These are phyloP conservation scores for Vaccinium myrtillus DNA, from an alignment of 148 eudicot genomes.

Conservation along the genomic window DNA sequence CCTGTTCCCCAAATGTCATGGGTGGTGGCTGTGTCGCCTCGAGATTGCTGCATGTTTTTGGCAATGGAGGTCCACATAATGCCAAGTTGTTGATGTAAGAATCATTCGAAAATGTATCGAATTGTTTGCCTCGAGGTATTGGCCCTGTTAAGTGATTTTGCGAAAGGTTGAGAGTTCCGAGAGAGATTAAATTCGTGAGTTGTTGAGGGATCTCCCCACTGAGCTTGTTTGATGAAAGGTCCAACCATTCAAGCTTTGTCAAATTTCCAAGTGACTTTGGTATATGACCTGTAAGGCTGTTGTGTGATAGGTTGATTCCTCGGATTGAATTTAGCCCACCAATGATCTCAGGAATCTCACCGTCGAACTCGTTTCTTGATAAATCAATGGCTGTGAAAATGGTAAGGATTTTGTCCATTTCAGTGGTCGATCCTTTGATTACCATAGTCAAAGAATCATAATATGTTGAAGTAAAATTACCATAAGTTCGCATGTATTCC, in stretches of 20 bases:
- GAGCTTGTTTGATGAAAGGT: background rate
- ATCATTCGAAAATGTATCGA: background rate
- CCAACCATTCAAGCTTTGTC: background rate
- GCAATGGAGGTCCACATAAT: no score
- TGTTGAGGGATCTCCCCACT: background rate
- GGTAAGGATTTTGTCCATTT: background rate
- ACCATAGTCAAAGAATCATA: background rate
- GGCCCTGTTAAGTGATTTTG: background rate
- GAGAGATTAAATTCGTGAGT: background rate
- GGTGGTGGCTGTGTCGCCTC: background rate
- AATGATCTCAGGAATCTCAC: background rate
- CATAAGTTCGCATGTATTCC: background rate
- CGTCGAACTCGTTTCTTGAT: background rate
- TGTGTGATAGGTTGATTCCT: background rate
- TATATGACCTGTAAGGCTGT: background rate
- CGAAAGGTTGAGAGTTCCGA: background rate
- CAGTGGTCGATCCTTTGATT: background rate
- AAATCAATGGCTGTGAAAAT: slow-evolving; percentile 1
- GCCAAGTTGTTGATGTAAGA: no score
- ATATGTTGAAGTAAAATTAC: background rate
- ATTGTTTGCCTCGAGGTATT: background rate
- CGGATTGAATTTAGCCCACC: background rate
- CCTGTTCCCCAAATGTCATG: background rate
- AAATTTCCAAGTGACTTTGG: background rate
- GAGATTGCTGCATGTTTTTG: background rate